Evolutionary conservation across 2,329 filamentous ascomycete genomes (phyloP), one percentile per base, ranked within the genome.

Genomic region (Aspergillus novofumigatus): DNA sequence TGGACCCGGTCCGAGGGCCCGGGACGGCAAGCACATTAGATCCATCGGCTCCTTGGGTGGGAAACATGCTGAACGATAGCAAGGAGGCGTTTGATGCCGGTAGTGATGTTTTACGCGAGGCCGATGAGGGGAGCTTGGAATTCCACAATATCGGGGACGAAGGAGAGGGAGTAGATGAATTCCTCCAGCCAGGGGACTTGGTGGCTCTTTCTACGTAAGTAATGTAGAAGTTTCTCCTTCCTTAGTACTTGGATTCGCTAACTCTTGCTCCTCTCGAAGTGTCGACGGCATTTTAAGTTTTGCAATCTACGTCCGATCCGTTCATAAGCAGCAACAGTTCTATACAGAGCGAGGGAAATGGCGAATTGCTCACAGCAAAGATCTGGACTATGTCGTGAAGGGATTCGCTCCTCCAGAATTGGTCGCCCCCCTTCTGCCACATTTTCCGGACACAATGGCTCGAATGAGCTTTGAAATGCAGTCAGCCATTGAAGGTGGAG

Each of bases 341-440:
- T 78, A 78, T 50, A 76, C 73, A 2, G 62, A 65, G 9, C 64
- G 71, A 57, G 77, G 77, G 7, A 76, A 78, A 62, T 78, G 77
- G 77, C 69, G 76, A 4, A 65, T 77, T 21, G 70, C 68, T 35
- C 63, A 62, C 7, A 66, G 75, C 4, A 67, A 63, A 21, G 65
- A 71, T 32, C 67, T 83, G 7, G 75, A 78, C 49, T 84, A 80
- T 63, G 74, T 78, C 9, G 71, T 84, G 10, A 77, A 80, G 50
- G 70, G 72, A 25, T 83, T 81, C 61, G 74, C 81, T 9, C 69
- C 78, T 28, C 72, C 70, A 1, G 68, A 77, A 28, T 60, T 79
- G 26, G 60, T 86, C 3, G 65, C 77, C 11, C 74, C 77, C 1
- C 65, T 86, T 3, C 57, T 81, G 9, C 77, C 80, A 3, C 80